Evolutionary conservation across 2,329 filamentous ascomycete genomes (phyloP).

Genomic region (Epichloe typhina): DNA sequence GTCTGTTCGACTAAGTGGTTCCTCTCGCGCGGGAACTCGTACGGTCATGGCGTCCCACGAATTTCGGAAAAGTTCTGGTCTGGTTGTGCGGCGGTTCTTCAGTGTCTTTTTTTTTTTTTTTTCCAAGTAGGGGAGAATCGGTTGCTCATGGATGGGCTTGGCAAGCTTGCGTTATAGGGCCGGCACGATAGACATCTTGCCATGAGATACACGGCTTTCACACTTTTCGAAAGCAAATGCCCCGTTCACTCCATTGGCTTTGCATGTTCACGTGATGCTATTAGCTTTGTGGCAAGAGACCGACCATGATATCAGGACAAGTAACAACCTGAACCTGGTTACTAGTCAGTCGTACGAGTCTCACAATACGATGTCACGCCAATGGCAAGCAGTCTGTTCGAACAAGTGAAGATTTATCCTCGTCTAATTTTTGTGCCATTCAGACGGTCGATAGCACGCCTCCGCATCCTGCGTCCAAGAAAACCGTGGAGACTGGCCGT

Average conservation of each 20-base stretch:
- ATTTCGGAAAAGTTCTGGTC: constrained; percentile 21
- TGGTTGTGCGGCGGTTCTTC: constrained; percentile 19
- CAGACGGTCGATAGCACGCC: constrained; percentile 13
- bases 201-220: constrained; percentile 18
- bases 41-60: constrained; percentile 19
- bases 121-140: constrained; percentile 17
- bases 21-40: constrained; percentile 12
- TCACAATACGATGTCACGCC: too few species aligned
- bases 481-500: constrained; percentile 7
- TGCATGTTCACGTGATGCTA: too few species aligned
- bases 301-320: too few species aligned
- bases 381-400: too few species aligned
- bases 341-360: too few species aligned
- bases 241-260: not conserved
- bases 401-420: not conserved
- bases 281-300: too few species aligned
- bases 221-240: constrained; percentile 12
- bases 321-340: too few species aligned
- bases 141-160: constrained; percentile 17
- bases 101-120: constrained; percentile 11
- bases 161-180: constrained; percentile 14
- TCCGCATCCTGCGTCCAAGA: constrained; percentile 20
- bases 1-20: constrained; percentile 57
- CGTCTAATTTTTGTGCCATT: constrained; percentile 2
- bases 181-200: constrained; percentile 13